phyloP scores from a whole-genome alignment of 345 rosid genomes.

The Eucalyptus sideroxylon region DNA sequence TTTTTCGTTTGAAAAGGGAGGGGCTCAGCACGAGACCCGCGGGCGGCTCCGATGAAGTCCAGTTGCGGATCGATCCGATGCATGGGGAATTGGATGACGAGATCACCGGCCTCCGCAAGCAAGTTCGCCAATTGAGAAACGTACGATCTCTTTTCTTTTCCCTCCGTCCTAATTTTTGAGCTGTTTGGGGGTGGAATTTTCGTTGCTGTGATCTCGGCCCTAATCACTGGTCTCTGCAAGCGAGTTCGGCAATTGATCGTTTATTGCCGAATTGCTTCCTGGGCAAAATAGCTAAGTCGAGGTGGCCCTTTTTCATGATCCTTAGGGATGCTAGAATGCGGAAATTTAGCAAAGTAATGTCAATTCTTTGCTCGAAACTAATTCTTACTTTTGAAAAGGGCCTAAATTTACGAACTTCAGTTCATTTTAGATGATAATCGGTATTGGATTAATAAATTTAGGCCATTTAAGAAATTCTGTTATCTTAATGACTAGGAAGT shows the following conservation, averaged over 20 bases:
- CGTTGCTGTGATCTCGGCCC: background rate
- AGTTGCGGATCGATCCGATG: slow-evolving; percentile 86
- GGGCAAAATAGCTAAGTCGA: background rate
- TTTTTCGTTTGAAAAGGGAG: slow-evolving; percentile 17
- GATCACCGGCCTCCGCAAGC: slow-evolving; percentile 70
- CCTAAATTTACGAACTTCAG: background rate
- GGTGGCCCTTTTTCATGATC: background rate
- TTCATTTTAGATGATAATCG: background rate
- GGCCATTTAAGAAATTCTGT: background rate
- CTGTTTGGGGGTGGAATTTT: background rate
- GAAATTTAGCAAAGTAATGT: background rate
- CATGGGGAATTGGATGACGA: slow-evolving; percentile 73
- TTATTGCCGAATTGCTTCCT: background rate
- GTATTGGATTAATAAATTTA: background rate
- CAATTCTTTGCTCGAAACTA: background rate
- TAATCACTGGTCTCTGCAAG: background rate
- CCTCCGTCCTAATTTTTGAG: background rate
- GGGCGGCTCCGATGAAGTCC: slow-evolving; percentile 69
- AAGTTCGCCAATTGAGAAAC: slow-evolving; percentile 66
- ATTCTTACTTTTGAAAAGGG: background rate
- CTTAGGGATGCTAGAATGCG: background rate
- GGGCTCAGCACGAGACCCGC: slow-evolving; percentile 74
- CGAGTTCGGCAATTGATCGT: background rate
- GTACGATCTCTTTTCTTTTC: slow-evolving; percentile 6
- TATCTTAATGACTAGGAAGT: background rate